Conservation (phyloP, 164 flowering plant genomes). For the Macadamia integrifolia region DNA sequence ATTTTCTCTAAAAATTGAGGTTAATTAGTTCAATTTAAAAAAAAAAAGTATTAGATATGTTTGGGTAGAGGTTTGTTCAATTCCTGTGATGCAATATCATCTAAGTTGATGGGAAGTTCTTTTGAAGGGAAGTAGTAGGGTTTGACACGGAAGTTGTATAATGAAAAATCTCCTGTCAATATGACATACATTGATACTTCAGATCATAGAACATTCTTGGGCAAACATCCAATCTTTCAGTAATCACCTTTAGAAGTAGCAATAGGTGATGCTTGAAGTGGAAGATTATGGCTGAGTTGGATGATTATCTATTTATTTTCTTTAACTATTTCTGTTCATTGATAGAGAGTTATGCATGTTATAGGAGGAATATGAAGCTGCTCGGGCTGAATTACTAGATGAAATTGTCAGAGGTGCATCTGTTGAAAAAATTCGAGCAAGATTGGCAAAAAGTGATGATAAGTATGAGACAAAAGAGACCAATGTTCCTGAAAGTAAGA, state of each 20-base stretch:
- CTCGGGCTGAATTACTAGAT: constrained; percentile 71
- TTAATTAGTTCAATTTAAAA: no score
- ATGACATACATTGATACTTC: no score
- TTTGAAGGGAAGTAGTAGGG: no score
- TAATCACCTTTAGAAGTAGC: neutral
- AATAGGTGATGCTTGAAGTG: no score
- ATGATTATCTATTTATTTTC: no score
- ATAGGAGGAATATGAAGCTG: constrained; percentile 93
- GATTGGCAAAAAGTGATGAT: constrained; percentile 39
- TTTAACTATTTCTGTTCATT: neutral
- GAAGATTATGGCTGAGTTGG: neutral
- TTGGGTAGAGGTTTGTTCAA: no score
- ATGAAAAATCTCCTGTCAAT: no score
- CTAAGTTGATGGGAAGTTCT: no score
- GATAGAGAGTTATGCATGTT: constrained; percentile 8
- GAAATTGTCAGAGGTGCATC: constrained; percentile 74
- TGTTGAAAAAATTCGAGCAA: constrained; percentile 55
- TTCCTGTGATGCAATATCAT: no score
- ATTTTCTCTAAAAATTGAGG: no score
- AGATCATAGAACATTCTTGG: neutral
- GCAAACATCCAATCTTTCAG: neutral
- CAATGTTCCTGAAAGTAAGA: constrained; percentile 26
- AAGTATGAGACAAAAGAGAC: constrained; percentile 30
- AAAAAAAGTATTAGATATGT: no score
- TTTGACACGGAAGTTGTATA: no score